A percentile compares a stretch with the other conserved stretches of the same genome.
These are phyloP conservation scores for Dendrobium chrysotoxum DNA, from an alignment of 106 monocot genomes.

Conservation along the genomic window DNA sequence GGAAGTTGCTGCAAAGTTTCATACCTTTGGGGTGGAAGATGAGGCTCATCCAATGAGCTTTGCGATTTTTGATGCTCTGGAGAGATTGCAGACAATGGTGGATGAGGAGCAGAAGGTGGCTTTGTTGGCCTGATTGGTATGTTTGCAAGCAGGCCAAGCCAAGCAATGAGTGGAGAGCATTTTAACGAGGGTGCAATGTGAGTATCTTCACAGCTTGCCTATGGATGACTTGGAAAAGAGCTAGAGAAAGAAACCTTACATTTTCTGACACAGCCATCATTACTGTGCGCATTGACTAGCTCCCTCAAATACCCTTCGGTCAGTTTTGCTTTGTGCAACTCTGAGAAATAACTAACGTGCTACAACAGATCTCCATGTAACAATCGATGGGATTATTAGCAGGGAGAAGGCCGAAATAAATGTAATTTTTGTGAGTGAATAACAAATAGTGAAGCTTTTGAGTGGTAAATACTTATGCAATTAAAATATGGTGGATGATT, in stretches of 20 bases:
- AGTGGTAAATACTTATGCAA: no score
- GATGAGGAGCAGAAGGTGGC: constrained; percentile 11
- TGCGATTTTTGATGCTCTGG: constrained; percentile 24
- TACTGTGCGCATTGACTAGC: neutral
- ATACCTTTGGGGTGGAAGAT: constrained; percentile 47
- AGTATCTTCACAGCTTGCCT: neutral
- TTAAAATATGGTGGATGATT: no score
- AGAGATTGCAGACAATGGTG: constrained; percentile 21
- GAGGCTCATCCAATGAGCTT: constrained; percentile 25
- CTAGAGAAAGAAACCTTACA: no score
- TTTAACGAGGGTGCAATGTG: neutral
- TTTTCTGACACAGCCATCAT: neutral
- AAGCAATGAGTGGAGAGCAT: no score
- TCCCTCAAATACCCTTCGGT: no score
- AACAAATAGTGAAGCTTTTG: no score
- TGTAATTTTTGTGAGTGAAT: no score
- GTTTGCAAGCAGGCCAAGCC: neutral
- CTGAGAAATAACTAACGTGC: no score
- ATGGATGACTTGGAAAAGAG: neutral
- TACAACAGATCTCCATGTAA: no score
- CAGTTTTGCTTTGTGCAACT: no score
- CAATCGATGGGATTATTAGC: no score
- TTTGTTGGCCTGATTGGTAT: neutral
- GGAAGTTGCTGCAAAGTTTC: constrained; percentile 26
- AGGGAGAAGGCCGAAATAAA: no score